phyloP scores from a whole-genome alignment of 176 grass and related monocot species.

The Alopecurus myosuroides region DNA sequence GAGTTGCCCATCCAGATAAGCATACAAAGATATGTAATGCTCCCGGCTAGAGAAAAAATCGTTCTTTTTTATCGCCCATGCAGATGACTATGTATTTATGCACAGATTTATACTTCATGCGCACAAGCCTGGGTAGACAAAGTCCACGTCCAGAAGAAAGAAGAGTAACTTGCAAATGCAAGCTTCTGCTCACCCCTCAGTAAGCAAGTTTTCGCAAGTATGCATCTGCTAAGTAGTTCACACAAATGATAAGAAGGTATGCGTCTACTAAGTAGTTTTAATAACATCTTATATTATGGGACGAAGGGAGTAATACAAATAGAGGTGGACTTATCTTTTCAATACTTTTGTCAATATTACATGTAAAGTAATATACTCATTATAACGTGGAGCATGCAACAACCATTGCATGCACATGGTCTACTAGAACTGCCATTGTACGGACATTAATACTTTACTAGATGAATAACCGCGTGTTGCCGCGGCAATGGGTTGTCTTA shows the following conservation, averaged over 20 bases:
- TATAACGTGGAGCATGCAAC: not conserved
- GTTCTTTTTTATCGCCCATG: not conserved
- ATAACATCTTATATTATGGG: too few species aligned
- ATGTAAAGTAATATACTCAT: not conserved
- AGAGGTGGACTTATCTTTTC: not conserved
- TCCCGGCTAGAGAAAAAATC: too few species aligned
- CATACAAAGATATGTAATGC: not conserved
- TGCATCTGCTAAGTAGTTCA: not conserved
- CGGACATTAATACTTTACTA: too few species aligned
- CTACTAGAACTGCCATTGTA: not conserved
- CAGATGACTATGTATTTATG: not conserved
- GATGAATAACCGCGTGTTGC: too few species aligned
- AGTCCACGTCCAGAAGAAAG: not conserved
- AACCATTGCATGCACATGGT: not conserved
- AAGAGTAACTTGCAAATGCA: not conserved
- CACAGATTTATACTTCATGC: not conserved
- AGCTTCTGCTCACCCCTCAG: not conserved
- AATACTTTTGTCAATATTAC: not conserved
- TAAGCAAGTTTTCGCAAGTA: not conserved
- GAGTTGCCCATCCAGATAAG: slow-evolving; percentile 6
- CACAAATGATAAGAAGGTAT: not conserved
- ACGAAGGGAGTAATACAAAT: not conserved
- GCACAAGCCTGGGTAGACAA: not conserved
- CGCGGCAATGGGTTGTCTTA: too few species aligned
- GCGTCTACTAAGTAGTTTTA: not conserved